Conservation (phyloP, 2,329 filamentous ascomycete genomes). For the Curvularia verruculosa region DNA sequence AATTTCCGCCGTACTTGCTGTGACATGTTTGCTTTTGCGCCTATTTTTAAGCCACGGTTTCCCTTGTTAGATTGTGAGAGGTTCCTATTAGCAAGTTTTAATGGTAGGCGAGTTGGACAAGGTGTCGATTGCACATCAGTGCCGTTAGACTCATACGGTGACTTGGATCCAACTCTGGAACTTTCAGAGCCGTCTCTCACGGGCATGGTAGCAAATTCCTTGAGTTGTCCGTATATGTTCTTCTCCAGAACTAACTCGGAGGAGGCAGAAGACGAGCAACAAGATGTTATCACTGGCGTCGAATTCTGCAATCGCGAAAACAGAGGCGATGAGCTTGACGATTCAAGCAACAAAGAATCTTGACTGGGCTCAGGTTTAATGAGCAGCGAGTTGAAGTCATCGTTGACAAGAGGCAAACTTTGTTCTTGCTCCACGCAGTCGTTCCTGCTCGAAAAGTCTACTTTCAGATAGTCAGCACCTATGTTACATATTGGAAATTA, state of each 20-base stretch:
- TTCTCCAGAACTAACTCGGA: not conserved
- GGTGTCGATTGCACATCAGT: not conserved
- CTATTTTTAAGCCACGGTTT: not conserved
- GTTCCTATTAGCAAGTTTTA: no score
- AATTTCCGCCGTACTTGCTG: not conserved
- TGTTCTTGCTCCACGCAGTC: not conserved
- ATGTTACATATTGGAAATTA: not conserved
- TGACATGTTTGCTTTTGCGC: not conserved
- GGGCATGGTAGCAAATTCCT: no score
- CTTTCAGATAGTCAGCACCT: not conserved
- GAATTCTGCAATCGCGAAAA: not conserved
- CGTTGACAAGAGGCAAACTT: not conserved
- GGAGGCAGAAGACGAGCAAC: not conserved
- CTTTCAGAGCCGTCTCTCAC: not conserved
- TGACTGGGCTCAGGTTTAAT: not conserved
- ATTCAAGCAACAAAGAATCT: not conserved
- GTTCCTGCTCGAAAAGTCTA: not conserved
- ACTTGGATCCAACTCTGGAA: not conserved
- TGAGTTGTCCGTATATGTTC: not conserved
- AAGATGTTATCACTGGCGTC: not conserved
- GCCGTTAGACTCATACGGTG: not conserved
- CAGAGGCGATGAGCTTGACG: not conserved
- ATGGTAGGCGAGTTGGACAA: not conserved
- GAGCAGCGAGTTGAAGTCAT: not conserved
- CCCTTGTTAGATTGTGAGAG: not conserved